Evolutionary conservation across 2,329 filamentous ascomycete species (phyloP), one percentile per base, ranked within the genome.

Genomic region (Trichophyton schoenleinii): DNA sequence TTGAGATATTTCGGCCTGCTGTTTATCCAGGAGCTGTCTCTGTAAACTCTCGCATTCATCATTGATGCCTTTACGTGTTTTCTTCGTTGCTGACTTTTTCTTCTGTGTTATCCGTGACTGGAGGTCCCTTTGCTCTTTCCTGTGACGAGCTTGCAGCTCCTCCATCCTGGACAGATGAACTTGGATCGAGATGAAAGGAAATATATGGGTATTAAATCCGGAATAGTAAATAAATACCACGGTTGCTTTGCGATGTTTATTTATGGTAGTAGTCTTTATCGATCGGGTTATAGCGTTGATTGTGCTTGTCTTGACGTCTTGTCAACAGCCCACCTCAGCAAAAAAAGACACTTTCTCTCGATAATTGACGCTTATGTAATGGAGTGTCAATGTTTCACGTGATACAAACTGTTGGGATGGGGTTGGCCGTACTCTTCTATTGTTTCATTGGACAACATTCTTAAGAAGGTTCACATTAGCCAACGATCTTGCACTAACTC

Each of bases 21-120:
- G 83, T 63, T 73, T 74, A 61, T 82, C 80, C 60, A 78, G 78
- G 46, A 85, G 71, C 62, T 84, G 81, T 44, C 73, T 71, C 66
- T 85, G 83, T 42, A 85, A 73, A 28, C 75, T 71, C 20, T 82
- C 82, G 70, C 83, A 86, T 68, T 86, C 83, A 66, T 86, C 83
- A 64, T 84, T 85, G 46, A 92, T 79, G 31, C 86, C 85, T 72
- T 87, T 85, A 58, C 83, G 79, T 7, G 83, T 85, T 73, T 85
- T 86, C 77, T 97, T 99, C 55, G 87, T 95, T 15, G 94, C 91
- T 67, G 88, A 87, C 79, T 96, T 97, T 80, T 96, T 99, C 81
- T 96, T 97, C 76, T 87, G 91, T 3, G 89, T 96, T 70, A 95
- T 85, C 63, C 87, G 86, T 58, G 84, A 82, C 73, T 95, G 89